phyloP scores from a whole-genome alignment of 305 asterid species.

The Plantago rigida region DNA sequence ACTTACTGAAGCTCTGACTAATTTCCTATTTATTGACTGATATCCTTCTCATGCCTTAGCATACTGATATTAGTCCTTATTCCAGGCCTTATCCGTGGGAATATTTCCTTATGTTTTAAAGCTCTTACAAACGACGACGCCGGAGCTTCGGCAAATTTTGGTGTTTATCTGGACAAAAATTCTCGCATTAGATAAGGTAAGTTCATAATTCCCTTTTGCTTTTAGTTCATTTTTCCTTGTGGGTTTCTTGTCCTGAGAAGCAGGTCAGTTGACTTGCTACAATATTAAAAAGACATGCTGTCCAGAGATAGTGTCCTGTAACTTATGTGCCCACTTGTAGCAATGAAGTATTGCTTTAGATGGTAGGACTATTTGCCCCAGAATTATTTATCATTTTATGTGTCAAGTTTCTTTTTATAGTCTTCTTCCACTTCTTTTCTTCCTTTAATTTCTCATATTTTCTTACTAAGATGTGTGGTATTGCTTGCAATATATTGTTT shows the following conservation, averaged over 20 bases:
- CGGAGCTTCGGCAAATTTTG: conserved; percentile 93
- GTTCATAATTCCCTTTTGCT: conserved; percentile 1
- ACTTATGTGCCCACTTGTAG: no score
- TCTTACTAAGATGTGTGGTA: no score
- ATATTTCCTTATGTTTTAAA: conserved; percentile 94
- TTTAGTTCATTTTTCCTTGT: conserved; percentile 1
- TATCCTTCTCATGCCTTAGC: conserved; percentile 14
- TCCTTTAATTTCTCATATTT: no score
- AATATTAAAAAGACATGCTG: no score
- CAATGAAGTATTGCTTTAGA: no score
- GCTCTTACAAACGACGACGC: conserved; percentile 89
- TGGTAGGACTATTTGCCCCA: no score
- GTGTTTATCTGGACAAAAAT: conserved; percentile 97
- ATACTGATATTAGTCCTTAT: conserved; percentile 11
- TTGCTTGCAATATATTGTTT: no score
- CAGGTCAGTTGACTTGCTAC: background rate
- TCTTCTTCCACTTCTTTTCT: no score
- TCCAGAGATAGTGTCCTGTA: no score
- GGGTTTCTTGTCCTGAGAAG: conserved; percentile 13
- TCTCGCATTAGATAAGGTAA: conserved; percentile 93
- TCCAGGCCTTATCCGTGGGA: conserved; percentile 91
- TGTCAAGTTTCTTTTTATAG: no score
- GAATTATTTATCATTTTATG: no score
- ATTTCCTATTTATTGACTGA: conserved; percentile 16
- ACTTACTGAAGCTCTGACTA: conserved; percentile 25